Evolutionary conservation across 2,329 filamentous ascomycete species (phyloP).

Genomic region (Diaporthe capsici): DNA sequence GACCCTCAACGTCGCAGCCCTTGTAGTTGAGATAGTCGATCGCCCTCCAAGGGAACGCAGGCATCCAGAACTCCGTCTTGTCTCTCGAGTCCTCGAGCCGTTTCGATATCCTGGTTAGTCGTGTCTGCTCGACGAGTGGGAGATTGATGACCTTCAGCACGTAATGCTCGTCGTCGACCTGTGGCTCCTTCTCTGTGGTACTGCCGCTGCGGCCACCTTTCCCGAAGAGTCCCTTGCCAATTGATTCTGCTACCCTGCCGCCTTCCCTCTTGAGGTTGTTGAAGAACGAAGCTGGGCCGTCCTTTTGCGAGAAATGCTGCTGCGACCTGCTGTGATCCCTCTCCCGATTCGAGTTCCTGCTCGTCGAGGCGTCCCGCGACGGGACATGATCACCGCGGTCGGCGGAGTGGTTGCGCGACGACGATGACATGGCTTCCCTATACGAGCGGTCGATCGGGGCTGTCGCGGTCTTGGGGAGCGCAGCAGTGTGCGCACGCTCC

Average conservation of each 20-base stretch:
- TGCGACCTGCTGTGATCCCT: conserved; percentile 63
- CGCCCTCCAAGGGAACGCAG: conserved; percentile 92
- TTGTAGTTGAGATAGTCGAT: conserved; percentile 98
- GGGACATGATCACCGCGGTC: conserved; percentile 67
- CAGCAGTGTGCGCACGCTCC: conserved; percentile 55
- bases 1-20: conserved; percentile 91
- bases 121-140: conserved; percentile 88
- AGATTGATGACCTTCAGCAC: conserved; percentile 87
- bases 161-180: conserved; percentile 86
- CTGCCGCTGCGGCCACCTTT: conserved; percentile 82
- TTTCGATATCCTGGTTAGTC: conserved; percentile 92
- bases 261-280: conserved; percentile 81
- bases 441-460: conserved; percentile 76
- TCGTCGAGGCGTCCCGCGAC: conserved; percentile 58
- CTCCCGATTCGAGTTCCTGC: conserved; percentile 61
- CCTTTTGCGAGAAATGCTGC: conserved; percentile 63
- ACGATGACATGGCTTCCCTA: conserved; percentile 76
- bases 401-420: conserved; percentile 78
- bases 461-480: conserved; percentile 73
- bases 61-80: conserved; percentile 99
- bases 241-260: conserved; percentile 82
- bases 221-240: conserved; percentile 86
- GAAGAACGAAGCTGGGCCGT: conserved; percentile 73
- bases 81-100: conserved; percentile 88
- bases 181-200: conserved; percentile 73